Evolutionary conservation across 768 basidiomycete genomes (phyloP).

Genomic region (Lactarius psammicola): DNA sequence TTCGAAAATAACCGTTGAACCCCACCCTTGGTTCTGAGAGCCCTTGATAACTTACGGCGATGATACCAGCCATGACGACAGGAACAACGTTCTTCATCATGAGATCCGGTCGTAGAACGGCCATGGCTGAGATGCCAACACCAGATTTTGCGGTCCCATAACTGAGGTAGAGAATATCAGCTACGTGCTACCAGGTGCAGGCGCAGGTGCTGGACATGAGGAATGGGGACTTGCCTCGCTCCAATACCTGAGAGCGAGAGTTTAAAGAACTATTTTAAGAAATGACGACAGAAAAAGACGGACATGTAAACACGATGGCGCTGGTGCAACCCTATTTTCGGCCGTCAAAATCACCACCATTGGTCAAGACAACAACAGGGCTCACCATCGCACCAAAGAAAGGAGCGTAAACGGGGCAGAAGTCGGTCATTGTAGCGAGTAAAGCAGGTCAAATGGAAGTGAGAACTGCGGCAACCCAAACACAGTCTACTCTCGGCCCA

Average conservation of each 20-base stretch:
- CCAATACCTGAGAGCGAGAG: constrained; percentile 61
- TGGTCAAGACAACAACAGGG: constrained; percentile 4
- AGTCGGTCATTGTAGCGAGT: constrained; percentile 57
- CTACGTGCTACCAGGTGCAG: background rate
- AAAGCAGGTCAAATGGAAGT: background rate
- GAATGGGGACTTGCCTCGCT: constrained; percentile 58
- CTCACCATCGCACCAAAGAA: constrained; percentile 97
- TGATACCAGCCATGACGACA: constrained; percentile 99
- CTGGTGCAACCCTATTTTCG: constrained; percentile 83
- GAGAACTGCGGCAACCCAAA: background rate
- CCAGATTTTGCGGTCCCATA: constrained; percentile 99
- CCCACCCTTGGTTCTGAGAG: constrained; percentile 20
- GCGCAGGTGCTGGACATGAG: background rate
- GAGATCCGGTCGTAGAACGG: constrained; percentile 90
- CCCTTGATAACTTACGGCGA: constrained; percentile 98
- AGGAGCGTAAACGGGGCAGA: constrained; percentile 93
- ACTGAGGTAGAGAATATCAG: constrained; percentile 42
- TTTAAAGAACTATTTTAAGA: background rate
- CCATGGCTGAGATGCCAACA: constrained; percentile 95
- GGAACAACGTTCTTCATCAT: constrained; percentile 82
- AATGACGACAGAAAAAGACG: constrained; percentile 36
- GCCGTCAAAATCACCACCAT: background rate
- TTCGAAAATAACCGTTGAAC: constrained; percentile 45
- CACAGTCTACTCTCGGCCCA: background rate
- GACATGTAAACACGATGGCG: constrained; percentile 97